Evolutionary conservation across 768 basidiomycete genomes (phyloP).

Genomic region (Amyloporia xantha): DNA sequence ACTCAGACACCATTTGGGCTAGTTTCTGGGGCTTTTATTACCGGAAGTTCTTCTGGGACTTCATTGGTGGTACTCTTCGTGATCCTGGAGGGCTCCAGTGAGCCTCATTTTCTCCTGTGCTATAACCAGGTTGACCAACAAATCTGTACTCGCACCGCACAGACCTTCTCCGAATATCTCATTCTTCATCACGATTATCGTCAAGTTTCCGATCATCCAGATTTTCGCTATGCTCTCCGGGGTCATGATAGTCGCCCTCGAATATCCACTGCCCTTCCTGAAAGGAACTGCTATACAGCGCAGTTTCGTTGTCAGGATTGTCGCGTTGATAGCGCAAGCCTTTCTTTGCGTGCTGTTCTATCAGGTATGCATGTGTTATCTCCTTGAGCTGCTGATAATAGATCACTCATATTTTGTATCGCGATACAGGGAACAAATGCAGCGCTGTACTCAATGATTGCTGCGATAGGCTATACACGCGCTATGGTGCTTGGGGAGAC

Average conservation of each 20-base stretch:
- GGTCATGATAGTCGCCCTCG: slow-evolving; percentile 54
- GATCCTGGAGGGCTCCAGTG: slow-evolving; percentile 77
- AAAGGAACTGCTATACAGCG: slow-evolving; percentile 55
- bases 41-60: slow-evolving; percentile 97
- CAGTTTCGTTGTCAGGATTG: slow-evolving; percentile 54
- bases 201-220: slow-evolving; percentile 73
- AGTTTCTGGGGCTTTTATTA: slow-evolving; percentile 74
- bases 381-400: neutral
- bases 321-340: slow-evolving; percentile 57
- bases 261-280: slow-evolving; percentile 60
- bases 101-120: too few species aligned
- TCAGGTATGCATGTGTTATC: slow-evolving; percentile 43
- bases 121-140: neutral
- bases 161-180: slow-evolving; percentile 56
- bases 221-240: slow-evolving; percentile 58
- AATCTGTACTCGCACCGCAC: neutral
- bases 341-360: slow-evolving; percentile 65
- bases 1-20: slow-evolving; percentile 80
- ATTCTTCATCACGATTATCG: slow-evolving; percentile 67
- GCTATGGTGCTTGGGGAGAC: slow-evolving; percentile 63
- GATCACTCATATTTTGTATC: neutral
- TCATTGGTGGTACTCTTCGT: slow-evolving; percentile 74
- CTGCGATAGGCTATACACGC: slow-evolving; percentile 57
- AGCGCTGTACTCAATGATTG: slow-evolving; percentile 73
- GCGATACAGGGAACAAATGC: slow-evolving; percentile 71